phyloP scores from a whole-genome alignment of 2,329 filamentous ascomycete genomes.

The Cercospora citrullina region DNA sequence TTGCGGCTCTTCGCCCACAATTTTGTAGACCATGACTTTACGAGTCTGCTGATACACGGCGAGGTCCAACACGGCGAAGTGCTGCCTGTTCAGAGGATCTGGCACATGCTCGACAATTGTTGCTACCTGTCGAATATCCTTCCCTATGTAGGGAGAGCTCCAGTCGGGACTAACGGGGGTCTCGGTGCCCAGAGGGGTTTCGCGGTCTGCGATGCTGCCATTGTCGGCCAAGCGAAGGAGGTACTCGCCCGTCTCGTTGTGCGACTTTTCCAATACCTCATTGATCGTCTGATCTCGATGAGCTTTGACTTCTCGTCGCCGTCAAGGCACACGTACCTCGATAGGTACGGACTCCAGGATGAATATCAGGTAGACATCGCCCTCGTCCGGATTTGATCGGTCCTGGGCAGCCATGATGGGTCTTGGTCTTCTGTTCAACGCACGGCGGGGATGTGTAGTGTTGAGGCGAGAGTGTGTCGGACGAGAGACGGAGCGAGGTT shows the following conservation, averaged over 20 bases:
- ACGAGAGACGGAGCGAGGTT: background rate
- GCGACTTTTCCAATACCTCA: background rate
- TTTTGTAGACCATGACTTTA: slow-evolving; percentile 4
- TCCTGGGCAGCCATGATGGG: background rate
- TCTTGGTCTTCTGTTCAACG: background rate
- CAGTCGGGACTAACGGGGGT: background rate
- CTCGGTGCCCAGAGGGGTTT: background rate
- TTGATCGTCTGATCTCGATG: background rate
- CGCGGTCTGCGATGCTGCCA: background rate
- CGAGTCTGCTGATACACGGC: background rate
- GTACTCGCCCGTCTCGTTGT: background rate
- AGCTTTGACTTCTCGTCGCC: background rate
- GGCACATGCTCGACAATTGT: background rate
- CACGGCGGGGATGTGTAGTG: background rate
- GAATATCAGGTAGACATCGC: background rate
- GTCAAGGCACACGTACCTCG: background rate
- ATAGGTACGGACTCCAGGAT: background rate
- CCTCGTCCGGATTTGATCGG: background rate
- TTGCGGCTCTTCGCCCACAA: slow-evolving; percentile 9
- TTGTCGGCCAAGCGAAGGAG: background rate
- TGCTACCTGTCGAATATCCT: background rate
- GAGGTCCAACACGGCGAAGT: slow-evolving; percentile 4
- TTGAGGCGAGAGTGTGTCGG: background rate
- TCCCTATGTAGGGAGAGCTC: background rate
- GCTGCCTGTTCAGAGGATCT: background rate